Base-by-base conservation (phyloP, 257 asterid genomes). In the Gardenia jasminoides region DNA sequence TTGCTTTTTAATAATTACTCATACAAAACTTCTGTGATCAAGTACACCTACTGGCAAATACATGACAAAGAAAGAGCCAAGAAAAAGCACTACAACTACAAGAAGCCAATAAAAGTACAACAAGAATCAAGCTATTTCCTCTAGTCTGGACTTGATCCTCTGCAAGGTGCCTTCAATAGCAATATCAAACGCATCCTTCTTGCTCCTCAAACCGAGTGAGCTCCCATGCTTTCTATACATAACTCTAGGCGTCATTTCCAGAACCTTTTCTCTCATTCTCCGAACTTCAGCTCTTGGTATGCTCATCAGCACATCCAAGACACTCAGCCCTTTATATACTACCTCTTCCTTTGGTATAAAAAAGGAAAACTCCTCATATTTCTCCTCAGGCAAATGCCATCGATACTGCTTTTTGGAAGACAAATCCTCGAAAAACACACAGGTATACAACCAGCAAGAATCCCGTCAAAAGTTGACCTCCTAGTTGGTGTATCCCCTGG, bases 401-500 rank as follows among this genome's bases (percentile, higher is more conserved):
- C 76, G 72, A 62, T 93, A 96, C 81, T 96, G 99, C 77, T 50
- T 90, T 50, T 79, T 91, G 1, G 97, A 94, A 2, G 98, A 83
- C 28, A 88, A 39, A 9, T 96, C 98, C 85, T 96, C 98, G 17
- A 96, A 96, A 56, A 96, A 92, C n/a, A n/a, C n/a, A 96, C 99
- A 0, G 98, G 99, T 58, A 96, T 92, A 31, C 99, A 96, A 2
- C 98, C 99, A 0, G 97, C 98, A 0, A 93, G n/a, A 4, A 96
- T 86, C 61, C 92, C 88, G 58, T 96, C 99, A 28, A 96, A 96
- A 1, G 96, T 91, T 47, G 98, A 86, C 28, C 97, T 83, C 84
- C 99, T 82, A 0, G 92, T 92, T 0, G 97, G 98, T 7, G 93
- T 92, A 56, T 96, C 99, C 41, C 99, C 99, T 0, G 99, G 98